Evolutionary conservation across 768 basidiomycete genomes (phyloP).

Genomic region (Mycena floridula): DNA sequence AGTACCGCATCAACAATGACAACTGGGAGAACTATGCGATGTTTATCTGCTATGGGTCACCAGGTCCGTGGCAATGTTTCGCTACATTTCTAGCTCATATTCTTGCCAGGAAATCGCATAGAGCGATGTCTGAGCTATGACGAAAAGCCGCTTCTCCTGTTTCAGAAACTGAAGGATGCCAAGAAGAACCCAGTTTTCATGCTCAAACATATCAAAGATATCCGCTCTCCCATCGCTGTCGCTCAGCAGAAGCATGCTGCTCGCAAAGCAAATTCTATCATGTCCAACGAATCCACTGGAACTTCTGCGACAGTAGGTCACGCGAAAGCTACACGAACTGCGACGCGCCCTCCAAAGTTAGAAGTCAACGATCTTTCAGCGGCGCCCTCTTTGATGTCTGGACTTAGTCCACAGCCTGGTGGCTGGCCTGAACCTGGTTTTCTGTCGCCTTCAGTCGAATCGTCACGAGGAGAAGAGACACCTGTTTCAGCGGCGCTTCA

Average conservation of each 20-base stretch:
- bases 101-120: conserved; percentile 54
- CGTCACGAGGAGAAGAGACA: conserved; percentile 1
- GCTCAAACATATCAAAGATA: conserved; percentile 95
- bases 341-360: conserved; percentile 59
- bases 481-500: not conserved
- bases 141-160: conserved; percentile 93
- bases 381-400: conserved; percentile 48
- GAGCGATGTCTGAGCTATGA: conserved; percentile 97
- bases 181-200: conserved; percentile 99
- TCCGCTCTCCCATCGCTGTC: conserved; percentile 93
- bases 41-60: conserved; percentile 96
- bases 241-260: conserved; percentile 94
- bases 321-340: conserved; percentile 31
- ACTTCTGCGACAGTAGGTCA: conserved; percentile 39
- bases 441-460: conserved; percentile 52
- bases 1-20: conserved; percentile 97
- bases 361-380: conserved; percentile 61
- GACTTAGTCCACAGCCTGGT: conserved; percentile 59
- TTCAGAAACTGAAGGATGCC: conserved; percentile 95
- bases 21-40: conserved; percentile 99
- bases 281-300: conserved; percentile 17
- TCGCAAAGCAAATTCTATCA: conserved; percentile 64
- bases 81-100: not conserved
- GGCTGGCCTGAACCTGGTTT: conserved; percentile 70
- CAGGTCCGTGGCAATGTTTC: conserved; percentile 49